Evolutionary conservation across 371 early-diverging fungal genomes (phyloP).

Genomic region (Choanephora cucurbitarum): DNA sequence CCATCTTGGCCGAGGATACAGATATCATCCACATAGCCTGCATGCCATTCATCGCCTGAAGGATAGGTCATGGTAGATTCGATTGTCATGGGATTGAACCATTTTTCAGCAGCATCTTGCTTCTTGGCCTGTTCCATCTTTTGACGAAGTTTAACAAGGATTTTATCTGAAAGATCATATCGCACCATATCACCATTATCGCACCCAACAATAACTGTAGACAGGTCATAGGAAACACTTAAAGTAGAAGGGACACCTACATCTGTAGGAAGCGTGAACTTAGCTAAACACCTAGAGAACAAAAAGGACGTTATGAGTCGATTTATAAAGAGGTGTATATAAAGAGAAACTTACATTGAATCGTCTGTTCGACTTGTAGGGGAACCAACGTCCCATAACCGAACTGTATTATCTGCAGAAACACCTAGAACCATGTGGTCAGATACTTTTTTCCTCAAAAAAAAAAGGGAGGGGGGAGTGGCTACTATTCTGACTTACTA

Average conservation of each 20-base stretch:
- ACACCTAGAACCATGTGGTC: constrained; percentile 33
- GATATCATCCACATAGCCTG: constrained; percentile 60
- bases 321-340: no score
- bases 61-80: constrained; percentile 39
- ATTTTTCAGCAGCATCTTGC: not conserved
- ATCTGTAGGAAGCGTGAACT: constrained; percentile 30
- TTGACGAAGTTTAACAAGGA: constrained; percentile 1
- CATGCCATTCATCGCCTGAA: constrained; percentile 61
- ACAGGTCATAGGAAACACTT: constrained; percentile 27
- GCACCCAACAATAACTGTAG: constrained; percentile 35
- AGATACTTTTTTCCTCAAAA: not conserved
- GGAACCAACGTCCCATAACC: constrained; percentile 67
- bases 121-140: not conserved
- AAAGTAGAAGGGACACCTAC: constrained; percentile 31
- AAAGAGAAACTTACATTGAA: constrained; percentile 24
- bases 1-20: constrained; percentile 35
- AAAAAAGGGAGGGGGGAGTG: no score
- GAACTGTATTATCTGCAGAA: constrained; percentile 52
- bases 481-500: constrained; percentile 34
- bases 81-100: constrained; percentile 3
- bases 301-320: no score
- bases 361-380: constrained; percentile 28
- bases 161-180: constrained; percentile 16
- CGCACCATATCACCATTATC: constrained; percentile 32
- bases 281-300: constrained; percentile 46